A percentile compares a stretch with the other conserved stretches of the same genome.
phyloP scores from a whole-genome alignment of 2,329 filamentous ascomycete genomes.

The Fusarium annulatum region DNA sequence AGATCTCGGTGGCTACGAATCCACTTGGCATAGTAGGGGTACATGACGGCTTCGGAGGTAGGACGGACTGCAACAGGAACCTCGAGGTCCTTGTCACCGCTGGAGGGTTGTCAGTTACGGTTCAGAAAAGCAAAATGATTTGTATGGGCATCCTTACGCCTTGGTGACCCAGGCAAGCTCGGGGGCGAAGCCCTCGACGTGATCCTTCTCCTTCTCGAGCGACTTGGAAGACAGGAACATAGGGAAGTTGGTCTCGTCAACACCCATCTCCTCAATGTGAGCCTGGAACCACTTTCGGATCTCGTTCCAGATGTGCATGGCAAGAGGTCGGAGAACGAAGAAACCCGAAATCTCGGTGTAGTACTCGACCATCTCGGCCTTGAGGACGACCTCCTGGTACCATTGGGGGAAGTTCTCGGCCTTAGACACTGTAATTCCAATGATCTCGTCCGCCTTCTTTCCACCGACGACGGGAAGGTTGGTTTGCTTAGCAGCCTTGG shows the following conservation, averaged over 20 bases:
- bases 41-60: conserved; percentile 85
- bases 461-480: conserved; percentile 64
- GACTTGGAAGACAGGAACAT: conserved; percentile 95
- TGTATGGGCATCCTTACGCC: conserved; percentile 63
- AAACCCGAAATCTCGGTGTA: conserved; percentile 94
- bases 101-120: conserved; percentile 49
- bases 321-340: conserved; percentile 84
- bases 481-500: conserved; percentile 68
- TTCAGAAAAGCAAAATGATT: not conserved
- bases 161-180: conserved; percentile 91
- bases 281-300: conserved; percentile 75
- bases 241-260: conserved; percentile 96
- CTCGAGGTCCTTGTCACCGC: conserved; percentile 92
- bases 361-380: conserved; percentile 98
- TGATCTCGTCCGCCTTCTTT: conserved; percentile 75
- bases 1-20: conserved; percentile 96
- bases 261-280: conserved; percentile 89
- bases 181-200: conserved; percentile 98
- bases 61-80: conserved; percentile 76
- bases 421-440: conserved; percentile 89
- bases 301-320: conserved; percentile 74
- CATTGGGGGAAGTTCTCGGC: conserved; percentile 89
- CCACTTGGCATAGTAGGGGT: conserved; percentile 96
- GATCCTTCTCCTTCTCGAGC: conserved; percentile 88
- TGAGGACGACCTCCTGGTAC: conserved; percentile 98